phyloP scores from a whole-genome alignment of 2,329 filamentous ascomycete genomes.

The Chaetomiaceae sp. region DNA sequence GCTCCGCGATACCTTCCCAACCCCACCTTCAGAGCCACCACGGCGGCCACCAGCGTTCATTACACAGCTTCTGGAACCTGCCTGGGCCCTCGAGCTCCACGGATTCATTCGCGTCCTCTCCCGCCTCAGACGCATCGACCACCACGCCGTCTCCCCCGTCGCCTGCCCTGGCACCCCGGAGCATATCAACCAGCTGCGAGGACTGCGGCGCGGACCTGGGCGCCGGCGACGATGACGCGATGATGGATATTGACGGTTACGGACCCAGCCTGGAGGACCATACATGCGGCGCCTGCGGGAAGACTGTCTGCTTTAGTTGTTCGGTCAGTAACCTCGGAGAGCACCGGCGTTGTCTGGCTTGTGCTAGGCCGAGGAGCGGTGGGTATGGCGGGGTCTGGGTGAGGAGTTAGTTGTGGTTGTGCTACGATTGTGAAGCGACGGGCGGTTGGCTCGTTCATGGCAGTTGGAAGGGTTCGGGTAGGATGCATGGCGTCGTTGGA shows the following conservation, averaged over 20 bases:
- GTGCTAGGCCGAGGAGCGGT: constrained; percentile 39
- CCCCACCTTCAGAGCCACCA: constrained; percentile 15
- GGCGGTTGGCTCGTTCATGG: neutral
- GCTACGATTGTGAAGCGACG: neutral
- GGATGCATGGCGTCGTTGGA: constrained; percentile 1
- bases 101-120: constrained; percentile 26
- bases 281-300: constrained; percentile 48
- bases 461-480: neutral
- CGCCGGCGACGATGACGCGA: constrained; percentile 33
- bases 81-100: constrained; percentile 32
- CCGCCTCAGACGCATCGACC: constrained; percentile 24
- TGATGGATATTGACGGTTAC: constrained; percentile 37
- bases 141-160: constrained; percentile 14
- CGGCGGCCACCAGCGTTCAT: constrained; percentile 41
- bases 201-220: constrained; percentile 42
- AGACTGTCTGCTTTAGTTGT: constrained; percentile 55
- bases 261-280: constrained; percentile 27
- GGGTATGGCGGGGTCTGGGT: constrained; percentile 10
- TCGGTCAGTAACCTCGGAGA: constrained; percentile 55
- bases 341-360: constrained; percentile 49
- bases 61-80: constrained; percentile 61
- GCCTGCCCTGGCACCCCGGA: neutral
- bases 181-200: constrained; percentile 42
- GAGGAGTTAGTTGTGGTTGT: neutral
- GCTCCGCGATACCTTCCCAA: constrained; percentile 14